These are phyloP conservation scores for Trapa incisa DNA, from an alignment of 345 rosid species.

Conservation along the genomic window DNA sequence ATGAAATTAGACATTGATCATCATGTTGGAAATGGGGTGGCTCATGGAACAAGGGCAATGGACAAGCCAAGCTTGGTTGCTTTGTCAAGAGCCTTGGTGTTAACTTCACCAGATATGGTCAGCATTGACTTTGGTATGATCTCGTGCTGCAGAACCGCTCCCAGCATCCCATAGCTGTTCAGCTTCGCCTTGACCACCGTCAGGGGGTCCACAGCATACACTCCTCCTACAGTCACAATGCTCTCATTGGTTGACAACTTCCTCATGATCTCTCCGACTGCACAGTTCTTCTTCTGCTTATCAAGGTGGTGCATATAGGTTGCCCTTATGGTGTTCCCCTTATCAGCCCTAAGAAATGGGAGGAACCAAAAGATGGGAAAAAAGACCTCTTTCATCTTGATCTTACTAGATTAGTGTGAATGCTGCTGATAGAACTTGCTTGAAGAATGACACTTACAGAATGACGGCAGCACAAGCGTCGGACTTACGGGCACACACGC, in stretches of 20 bases:
- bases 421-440: background rate
- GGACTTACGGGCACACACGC: constrained; percentile 57
- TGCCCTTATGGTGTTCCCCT: constrained; percentile 68
- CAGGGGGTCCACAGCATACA: constrained; percentile 54
- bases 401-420: background rate
- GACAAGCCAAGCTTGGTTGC: constrained; percentile 73
- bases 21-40: background rate
- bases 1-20: too few relatives aligned
- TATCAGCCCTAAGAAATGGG: constrained; percentile 57
- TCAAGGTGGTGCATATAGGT: constrained; percentile 70
- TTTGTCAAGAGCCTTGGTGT: constrained; percentile 73
- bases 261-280: constrained; percentile 67
- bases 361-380: background rate
- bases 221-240: constrained; percentile 68
- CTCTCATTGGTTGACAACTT: constrained; percentile 86
- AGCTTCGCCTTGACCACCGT: constrained; percentile 78
- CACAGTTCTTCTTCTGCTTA: constrained; percentile 44
- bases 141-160: constrained; percentile 82
- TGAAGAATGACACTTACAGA: constrained; percentile 36
- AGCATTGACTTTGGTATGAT: constrained; percentile 59
- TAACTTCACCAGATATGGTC: constrained; percentile 72
- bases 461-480: constrained; percentile 64
- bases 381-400: background rate
- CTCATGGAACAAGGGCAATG: constrained; percentile 65
- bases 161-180: constrained; percentile 67